These are phyloP conservation scores for Microsporum audouinii DNA, from an alignment of 2,329 filamentous ascomycete species.

Conservation along the genomic window DNA sequence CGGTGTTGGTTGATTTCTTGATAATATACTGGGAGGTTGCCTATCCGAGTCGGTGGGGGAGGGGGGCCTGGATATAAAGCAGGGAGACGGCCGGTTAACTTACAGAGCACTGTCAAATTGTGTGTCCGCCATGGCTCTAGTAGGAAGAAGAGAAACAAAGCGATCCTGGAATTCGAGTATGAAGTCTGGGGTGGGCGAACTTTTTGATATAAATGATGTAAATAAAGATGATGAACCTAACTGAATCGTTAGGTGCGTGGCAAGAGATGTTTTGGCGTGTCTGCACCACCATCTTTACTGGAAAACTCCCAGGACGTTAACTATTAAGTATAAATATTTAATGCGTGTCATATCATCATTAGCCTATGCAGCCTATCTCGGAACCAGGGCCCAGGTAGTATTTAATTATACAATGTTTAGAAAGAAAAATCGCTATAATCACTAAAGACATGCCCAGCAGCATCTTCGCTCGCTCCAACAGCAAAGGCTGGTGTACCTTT, in stretches of 20 bases:
- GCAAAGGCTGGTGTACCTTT: background rate
- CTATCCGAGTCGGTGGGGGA: constrained; percentile 12
- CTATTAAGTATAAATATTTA: background rate
- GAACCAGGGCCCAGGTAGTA: background rate
- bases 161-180: background rate
- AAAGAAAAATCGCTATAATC: background rate
- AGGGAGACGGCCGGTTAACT: constrained; percentile 16
- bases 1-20: background rate
- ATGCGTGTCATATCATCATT: background rate
- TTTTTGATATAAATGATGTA: background rate
- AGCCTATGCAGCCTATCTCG: background rate
- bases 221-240: background rate
- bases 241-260: background rate
- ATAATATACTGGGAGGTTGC: background rate
- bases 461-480: background rate
- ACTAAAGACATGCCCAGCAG: background rate
- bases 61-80: background rate
- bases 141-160: background rate
- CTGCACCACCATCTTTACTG: background rate
- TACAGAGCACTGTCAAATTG: constrained; percentile 43
- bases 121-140: constrained; percentile 32
- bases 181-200: background rate
- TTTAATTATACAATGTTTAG: background rate
- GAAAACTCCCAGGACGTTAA: background rate
- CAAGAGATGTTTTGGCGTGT: background rate